Conservation (phyloP, 1,284 basidiomycete genomes). For the Ustilago esculenta region DNA sequence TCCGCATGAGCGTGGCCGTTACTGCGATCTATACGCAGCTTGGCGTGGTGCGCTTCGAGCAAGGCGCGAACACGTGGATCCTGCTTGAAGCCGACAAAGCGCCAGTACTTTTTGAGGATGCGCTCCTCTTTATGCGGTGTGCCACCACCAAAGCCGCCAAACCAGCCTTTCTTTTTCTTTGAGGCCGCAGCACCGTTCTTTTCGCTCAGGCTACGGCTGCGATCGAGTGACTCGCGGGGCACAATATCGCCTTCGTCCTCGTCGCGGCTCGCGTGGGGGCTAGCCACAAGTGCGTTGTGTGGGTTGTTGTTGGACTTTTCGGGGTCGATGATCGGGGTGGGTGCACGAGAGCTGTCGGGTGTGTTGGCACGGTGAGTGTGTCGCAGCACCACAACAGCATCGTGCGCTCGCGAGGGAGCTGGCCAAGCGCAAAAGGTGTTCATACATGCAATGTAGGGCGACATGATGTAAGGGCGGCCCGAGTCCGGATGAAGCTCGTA, state of each 20-base stretch:
- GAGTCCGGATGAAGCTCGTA: slow-evolving; percentile 65
- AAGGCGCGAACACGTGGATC: slow-evolving; percentile 58
- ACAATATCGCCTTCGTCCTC: slow-evolving; percentile 66
- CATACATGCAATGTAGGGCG: slow-evolving; percentile 68
- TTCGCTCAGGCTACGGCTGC: slow-evolving; percentile 18
- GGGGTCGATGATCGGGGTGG: slow-evolving; percentile 34
- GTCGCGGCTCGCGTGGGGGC: slow-evolving; percentile 34
- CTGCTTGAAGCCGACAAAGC: slow-evolving; percentile 67
- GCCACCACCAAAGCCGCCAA: slow-evolving; percentile 43
- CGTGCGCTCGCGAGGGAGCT: slow-evolving; percentile 60
- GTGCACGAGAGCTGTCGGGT: slow-evolving; percentile 21
- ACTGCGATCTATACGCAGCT: slow-evolving; percentile 15
- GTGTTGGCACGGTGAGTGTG: slow-evolving; percentile 43
- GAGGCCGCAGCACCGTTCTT: slow-evolving; percentile 9
- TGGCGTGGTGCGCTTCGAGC: slow-evolving; percentile 54
- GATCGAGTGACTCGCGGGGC: slow-evolving; percentile 62
- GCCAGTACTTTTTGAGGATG: slow-evolving; percentile 66
- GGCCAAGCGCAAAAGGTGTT: slow-evolving; percentile 69
- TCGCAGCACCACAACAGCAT: slow-evolving; percentile 66
- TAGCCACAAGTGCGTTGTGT: slow-evolving; percentile 27
- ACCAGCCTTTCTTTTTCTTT: slow-evolving; percentile 56
- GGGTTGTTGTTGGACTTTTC: slow-evolving; percentile 45
- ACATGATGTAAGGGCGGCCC: slow-evolving; percentile 69
- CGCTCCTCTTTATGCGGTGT: slow-evolving; percentile 56
- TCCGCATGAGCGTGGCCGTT: slow-evolving; percentile 3